Percentiles rank a stretch among this genome's conserved stretches.
Conservation (phyloP, 208 protist genomes). For the Lotmaria passim region DNA sequence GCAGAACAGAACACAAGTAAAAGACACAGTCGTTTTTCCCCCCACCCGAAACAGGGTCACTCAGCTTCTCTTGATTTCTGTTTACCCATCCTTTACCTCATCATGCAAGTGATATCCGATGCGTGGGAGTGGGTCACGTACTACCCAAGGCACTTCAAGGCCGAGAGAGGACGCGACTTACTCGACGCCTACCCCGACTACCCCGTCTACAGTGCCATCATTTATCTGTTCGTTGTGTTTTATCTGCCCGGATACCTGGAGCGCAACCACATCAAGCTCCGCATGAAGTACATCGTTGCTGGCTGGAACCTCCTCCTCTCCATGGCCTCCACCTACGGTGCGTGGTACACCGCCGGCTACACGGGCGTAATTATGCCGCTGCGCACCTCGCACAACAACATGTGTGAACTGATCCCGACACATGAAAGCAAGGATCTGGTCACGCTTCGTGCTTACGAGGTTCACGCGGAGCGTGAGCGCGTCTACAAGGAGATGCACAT, state of each 20-base stretch:
- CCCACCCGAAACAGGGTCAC: too few species aligned
- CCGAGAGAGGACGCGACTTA: slow-evolving; percentile 23
- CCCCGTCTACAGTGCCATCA: slow-evolving; percentile 29
- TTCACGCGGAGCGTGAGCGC: slow-evolving; percentile 15
- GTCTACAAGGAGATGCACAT: slow-evolving; percentile 56
- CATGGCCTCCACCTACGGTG: slow-evolving; percentile 70
- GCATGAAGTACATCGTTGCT: slow-evolving; percentile 44
- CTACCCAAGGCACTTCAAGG: slow-evolving; percentile 24
- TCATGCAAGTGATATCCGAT: too few species aligned
- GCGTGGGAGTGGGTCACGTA: slow-evolving; percentile 18
- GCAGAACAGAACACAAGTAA: too few species aligned
- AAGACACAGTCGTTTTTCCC: too few species aligned
- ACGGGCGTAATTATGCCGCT: slow-evolving; percentile 19
- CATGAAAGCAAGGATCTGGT: slow-evolving; percentile 15
- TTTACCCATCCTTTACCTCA: too few species aligned
- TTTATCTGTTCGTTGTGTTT: slow-evolving; percentile 39
- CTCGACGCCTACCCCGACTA: slow-evolving; percentile 36
- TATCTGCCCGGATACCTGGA: slow-evolving; percentile 32
- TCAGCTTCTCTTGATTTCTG: too few species aligned
- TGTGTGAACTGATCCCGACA: slow-evolving; percentile 17
- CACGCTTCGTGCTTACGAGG: slow-evolving; percentile 10
- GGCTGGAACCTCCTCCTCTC: slow-evolving; percentile 86
- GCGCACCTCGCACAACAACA: slow-evolving; percentile 14
- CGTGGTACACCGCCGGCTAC: slow-evolving; percentile 50
- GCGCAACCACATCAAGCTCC: slow-evolving; percentile 35